A percentile compares a stretch with the other conserved stretches of the same genome.
phyloP scores from a whole-genome alignment of 2,329 filamentous ascomycete species.

The Dothiorella sarmentorum region DNA sequence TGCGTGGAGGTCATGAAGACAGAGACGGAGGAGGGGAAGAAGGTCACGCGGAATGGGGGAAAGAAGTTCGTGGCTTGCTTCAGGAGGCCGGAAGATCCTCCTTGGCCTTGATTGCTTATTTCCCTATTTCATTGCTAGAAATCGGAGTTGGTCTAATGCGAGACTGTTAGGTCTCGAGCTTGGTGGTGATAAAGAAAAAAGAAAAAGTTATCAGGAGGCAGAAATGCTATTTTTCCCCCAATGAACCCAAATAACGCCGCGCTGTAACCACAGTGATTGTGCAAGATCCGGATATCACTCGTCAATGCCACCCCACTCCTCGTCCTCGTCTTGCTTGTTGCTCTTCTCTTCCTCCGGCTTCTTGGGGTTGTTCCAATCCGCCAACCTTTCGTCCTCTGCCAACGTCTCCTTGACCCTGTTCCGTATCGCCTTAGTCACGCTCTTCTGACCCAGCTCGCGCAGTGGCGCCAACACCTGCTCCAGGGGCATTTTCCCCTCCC shows the following conservation, averaged over 20 bases:
- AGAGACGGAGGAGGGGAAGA: constrained; percentile 96
- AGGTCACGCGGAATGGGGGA: constrained; percentile 86
- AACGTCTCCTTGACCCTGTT: constrained; percentile 66
- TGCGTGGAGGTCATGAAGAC: constrained; percentile 71
- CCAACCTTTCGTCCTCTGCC: constrained; percentile 66
- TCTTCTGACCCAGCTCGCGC: constrained; percentile 53
- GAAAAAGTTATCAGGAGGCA: constrained; percentile 3
- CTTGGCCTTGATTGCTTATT: constrained; percentile 55
- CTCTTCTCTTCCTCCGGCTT: constrained; percentile 37
- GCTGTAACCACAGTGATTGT: constrained; percentile 25
- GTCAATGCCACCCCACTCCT: constrained; percentile 67
- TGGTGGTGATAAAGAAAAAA: constrained; percentile 14
- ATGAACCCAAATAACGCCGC: constrained; percentile 27
- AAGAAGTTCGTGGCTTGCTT: constrained; percentile 90
- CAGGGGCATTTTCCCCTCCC: constrained; percentile 40
- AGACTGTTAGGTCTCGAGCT: neutral
- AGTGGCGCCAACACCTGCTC: constrained; percentile 54
- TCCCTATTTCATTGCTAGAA: neutral
- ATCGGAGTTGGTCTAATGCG: neutral
- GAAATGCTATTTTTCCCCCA: neutral
- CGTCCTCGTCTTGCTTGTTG: constrained; percentile 46
- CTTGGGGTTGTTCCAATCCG: constrained; percentile 50
- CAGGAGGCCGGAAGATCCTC: constrained; percentile 72
- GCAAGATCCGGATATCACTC: constrained; percentile 45
- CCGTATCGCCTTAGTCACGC: constrained; percentile 68